phyloP scores from a whole-genome alignment of 2,329 filamentous ascomycete genomes.

The Alternaria burnsii region DNA sequence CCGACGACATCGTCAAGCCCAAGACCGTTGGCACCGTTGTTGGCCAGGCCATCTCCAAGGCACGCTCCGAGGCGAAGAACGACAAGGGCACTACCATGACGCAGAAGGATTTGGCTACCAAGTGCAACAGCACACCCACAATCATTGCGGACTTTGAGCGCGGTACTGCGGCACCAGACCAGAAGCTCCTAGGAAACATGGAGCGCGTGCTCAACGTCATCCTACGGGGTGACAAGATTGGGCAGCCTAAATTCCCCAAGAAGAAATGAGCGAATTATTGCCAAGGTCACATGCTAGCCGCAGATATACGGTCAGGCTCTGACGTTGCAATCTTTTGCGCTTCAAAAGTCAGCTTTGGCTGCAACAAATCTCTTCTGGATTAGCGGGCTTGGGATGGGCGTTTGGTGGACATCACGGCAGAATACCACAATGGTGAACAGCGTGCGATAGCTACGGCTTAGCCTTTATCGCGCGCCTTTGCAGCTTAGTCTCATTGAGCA shows the following conservation, averaged over 20 bases:
- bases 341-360: slow-evolving; percentile 4
- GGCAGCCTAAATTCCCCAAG: slow-evolving; percentile 76
- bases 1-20: slow-evolving; percentile 96
- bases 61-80: slow-evolving; percentile 82
- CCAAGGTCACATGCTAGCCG: background rate
- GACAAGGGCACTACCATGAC: slow-evolving; percentile 79
- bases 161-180: slow-evolving; percentile 79
- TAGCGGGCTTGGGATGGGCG: slow-evolving; percentile 37
- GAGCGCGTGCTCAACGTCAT: slow-evolving; percentile 89
- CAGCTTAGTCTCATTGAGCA: slow-evolving; percentile 6
- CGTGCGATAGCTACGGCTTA: slow-evolving; percentile 6
- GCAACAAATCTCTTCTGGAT: slow-evolving; percentile 27
- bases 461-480: slow-evolving; percentile 6
- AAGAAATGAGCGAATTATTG: slow-evolving; percentile 62
- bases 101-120: slow-evolving; percentile 85
- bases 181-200: slow-evolving; percentile 80
- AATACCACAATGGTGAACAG: slow-evolving; percentile 12
- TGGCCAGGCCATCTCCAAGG: slow-evolving; percentile 81
- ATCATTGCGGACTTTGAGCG: slow-evolving; percentile 87
- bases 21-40: slow-evolving; percentile 83
- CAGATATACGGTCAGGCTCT: slow-evolving; percentile 2
- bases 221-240: slow-evolving; percentile 85
- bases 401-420: slow-evolving; percentile 36
- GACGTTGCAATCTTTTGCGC: background rate
- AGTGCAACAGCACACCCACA: slow-evolving; percentile 85